Conservation (phyloP, 306 rosid genomes). For the Trifolium repens region DNA sequence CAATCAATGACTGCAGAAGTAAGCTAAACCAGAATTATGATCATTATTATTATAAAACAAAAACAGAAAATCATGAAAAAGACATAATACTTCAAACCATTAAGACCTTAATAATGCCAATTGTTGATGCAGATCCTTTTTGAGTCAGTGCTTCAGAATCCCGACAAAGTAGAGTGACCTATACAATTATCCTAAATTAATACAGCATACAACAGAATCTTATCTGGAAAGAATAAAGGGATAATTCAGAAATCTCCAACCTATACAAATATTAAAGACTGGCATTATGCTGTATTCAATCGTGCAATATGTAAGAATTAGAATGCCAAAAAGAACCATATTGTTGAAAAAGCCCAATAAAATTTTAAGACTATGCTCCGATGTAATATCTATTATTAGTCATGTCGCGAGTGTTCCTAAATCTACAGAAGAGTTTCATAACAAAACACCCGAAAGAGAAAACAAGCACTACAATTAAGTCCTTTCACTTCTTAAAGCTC, state of each 20-base stretch:
- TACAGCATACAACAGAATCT: constrained; percentile 34
- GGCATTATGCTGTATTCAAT: neutral
- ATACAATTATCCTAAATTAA: constrained; percentile 41
- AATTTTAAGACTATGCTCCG: neutral
- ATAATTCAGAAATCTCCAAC: constrained; percentile 24
- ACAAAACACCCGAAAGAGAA: constrained; percentile 7
- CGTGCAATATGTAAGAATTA: constrained; percentile 6
- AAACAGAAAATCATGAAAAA: constrained; percentile 23
- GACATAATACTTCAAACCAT: constrained; percentile 29
- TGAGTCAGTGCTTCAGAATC: constrained; percentile 63
- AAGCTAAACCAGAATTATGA: constrained; percentile 35
- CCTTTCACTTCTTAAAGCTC: neutral
- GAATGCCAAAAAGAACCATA: constrained; percentile 27
- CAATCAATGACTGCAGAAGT: constrained; percentile 89
- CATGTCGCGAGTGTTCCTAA: neutral
- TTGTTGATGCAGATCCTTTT: constrained; percentile 70
- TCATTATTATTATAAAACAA: constrained; percentile 34
- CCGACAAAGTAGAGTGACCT: constrained; percentile 95
- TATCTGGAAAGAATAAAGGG: constrained; percentile 23
- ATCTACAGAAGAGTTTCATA: neutral
- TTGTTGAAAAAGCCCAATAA: neutral
- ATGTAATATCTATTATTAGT: constrained; percentile 20
- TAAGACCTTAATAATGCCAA: constrained; percentile 93
- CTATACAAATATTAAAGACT: neutral
- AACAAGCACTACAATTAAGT: neutral